Conservation (phyloP, 1,284 basidiomycete genomes). For the Fistulinella cinereoalba region DNA sequence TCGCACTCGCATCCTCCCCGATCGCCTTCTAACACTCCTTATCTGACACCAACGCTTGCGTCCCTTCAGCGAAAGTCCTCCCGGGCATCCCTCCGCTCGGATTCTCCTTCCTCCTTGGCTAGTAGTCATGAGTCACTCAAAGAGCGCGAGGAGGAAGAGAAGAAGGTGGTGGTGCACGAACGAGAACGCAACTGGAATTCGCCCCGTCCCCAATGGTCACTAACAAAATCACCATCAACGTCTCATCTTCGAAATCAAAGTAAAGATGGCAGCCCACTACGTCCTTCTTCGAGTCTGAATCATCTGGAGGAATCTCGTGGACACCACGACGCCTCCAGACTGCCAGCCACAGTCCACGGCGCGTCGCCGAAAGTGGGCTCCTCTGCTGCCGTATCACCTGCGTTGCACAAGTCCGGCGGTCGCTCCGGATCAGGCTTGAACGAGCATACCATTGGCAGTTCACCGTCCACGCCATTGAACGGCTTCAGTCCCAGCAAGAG, state of each 20-base stretch:
- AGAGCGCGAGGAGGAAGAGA: constrained; percentile 36
- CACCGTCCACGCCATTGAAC: constrained; percentile 2
- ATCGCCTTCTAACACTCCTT: constrained; percentile 35
- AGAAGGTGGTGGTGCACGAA: constrained; percentile 39
- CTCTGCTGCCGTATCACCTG: constrained; percentile 1
- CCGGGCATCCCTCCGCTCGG: constrained; percentile 35
- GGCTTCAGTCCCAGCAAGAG: constrained; percentile 13
- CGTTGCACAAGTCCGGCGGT: constrained; percentile 3
- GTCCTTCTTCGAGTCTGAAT: constrained; percentile 17
- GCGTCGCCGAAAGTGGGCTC: constrained; percentile 1
- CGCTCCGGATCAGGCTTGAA: constrained; percentile 3
- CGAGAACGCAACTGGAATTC: constrained; percentile 61
- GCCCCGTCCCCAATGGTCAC: constrained; percentile 49
- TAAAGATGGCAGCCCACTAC: constrained; percentile 15
- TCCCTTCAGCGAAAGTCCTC: constrained; percentile 33
- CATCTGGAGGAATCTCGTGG: constrained; percentile 11
- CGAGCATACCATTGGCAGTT: background rate
- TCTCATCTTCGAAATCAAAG: constrained; percentile 6
- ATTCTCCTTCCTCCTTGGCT: constrained; percentile 41
- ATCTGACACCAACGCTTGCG: constrained; percentile 32
- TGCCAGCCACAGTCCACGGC: constrained; percentile 2
- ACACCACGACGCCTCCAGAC: constrained; percentile 8
- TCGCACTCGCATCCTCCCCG: constrained; percentile 35
- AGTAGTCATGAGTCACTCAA: constrained; percentile 36
- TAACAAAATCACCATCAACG: constrained; percentile 20